phyloP scores from a whole-genome alignment of 768 basidiomycete genomes.

The Symmetrospora coprosmae region DNA sequence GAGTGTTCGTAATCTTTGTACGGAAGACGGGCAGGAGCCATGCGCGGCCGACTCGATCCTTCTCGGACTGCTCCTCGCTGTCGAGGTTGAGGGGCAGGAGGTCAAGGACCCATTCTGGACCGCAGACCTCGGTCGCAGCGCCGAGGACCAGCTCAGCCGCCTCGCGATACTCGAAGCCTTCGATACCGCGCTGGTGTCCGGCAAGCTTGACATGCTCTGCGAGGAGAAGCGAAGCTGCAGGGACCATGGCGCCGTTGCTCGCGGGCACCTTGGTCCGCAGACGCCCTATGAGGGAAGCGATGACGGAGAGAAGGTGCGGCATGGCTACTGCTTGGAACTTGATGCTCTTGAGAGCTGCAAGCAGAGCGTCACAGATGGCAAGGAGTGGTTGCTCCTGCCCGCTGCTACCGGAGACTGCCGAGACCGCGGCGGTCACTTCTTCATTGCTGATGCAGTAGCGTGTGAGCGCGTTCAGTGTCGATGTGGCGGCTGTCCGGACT shows the following conservation, averaged over 20 bases:
- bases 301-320: conserved; percentile 61
- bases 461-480: conserved; percentile 46
- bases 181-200: conserved; percentile 58
- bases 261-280: conserved; percentile 46
- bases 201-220: conserved; percentile 57
- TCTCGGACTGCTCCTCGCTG: conserved; percentile 49
- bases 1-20: conserved; percentile 56
- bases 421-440: conserved; percentile 42
- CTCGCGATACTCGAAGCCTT: conserved; percentile 81
- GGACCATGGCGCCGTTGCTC: conserved; percentile 33
- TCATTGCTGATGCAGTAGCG: conserved; percentile 56
- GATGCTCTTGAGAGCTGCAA: conserved; percentile 57
- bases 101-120: conserved; percentile 62
- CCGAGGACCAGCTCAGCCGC: conserved; percentile 64
- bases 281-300: conserved; percentile 54
- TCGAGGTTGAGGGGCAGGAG: conserved; percentile 74
- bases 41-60: conserved; percentile 70
- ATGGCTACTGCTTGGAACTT: conserved; percentile 54
- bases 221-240: conserved; percentile 33
- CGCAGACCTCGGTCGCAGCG: conserved; percentile 67
- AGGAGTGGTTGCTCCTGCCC: conserved; percentile 34
- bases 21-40: conserved; percentile 77
- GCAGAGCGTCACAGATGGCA: conserved; percentile 50
- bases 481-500: conserved; percentile 24
- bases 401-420: not conserved